A percentile compares a stretch with the other conserved stretches of the same genome.
Conservation (phyloP, 352 stramenopile genomes). For the Globisporangium recalcitrans region DNA sequence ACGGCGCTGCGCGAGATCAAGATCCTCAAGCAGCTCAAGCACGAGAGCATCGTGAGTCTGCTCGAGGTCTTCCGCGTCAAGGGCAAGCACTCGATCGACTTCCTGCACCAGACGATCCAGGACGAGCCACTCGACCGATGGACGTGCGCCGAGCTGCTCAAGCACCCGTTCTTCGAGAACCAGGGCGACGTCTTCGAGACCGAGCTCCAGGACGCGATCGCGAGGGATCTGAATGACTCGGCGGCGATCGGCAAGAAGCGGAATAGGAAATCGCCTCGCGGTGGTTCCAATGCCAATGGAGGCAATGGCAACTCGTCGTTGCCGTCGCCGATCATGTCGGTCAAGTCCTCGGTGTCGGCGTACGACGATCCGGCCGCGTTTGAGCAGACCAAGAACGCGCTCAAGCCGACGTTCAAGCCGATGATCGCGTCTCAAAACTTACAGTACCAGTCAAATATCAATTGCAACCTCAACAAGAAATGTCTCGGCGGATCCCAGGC, state of each 20-base stretch:
- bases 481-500: neutral
- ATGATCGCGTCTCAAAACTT: conserved; percentile 11
- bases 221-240: conserved; percentile 57
- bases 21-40: conserved; percentile 80
- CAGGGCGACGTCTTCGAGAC: conserved; percentile 48
- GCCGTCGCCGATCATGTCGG: conserved; percentile 6
- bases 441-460: conserved; percentile 3
- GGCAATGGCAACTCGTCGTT: neutral
- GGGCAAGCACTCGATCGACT: conserved; percentile 62
- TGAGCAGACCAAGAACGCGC: conserved; percentile 5
- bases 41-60: conserved; percentile 86
- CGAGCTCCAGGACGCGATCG: conserved; percentile 68
- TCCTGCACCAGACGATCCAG: conserved; percentile 67
- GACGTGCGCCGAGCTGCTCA: conserved; percentile 71
- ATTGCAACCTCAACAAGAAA: neutral
- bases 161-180: conserved; percentile 70
- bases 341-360: conserved; percentile 11
- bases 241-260: conserved; percentile 59
- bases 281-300: neutral
- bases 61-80: conserved; percentile 85
- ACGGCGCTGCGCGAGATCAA: conserved; percentile 81
- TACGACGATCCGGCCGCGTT: conserved; percentile 18
- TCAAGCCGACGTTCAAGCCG: conserved; percentile 27
- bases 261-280: conserved; percentile 33
- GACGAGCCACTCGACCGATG: conserved; percentile 76